Evolutionary conservation across 345 rosid genomes (phyloP), one percentile per base, ranked within the genome.

Genomic region (Trapa bicornis): DNA sequence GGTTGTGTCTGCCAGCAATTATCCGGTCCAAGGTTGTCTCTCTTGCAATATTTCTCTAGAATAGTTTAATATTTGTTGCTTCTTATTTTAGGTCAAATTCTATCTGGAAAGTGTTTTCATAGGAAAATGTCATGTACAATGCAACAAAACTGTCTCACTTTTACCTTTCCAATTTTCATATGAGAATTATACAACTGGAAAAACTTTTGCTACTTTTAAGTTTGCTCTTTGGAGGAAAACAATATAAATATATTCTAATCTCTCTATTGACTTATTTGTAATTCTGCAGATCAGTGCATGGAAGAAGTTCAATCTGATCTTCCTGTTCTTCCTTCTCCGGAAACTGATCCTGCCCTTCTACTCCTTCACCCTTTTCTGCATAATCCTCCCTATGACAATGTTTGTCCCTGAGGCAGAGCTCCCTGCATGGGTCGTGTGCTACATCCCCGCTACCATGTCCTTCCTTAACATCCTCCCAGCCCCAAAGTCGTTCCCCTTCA

Each of bases 321-420:
- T 82, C 68, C 83, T 82, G 9, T 82, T 82, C 78, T 82, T 82
- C 68, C 72, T 82, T 47, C 83, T 82, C n/a, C 71, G 86, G 67
- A 82, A 82, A 73, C 76, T 82, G 52, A 79, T 82, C 70, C 73
- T 82, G 11, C 86, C 86, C 15, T 82, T 82, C 60, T 82, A 82
- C 63, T 82, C 86, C 5, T 82, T 82, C 77, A 82, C 86, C 64
- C 81, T 82, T 32, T 82, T 82, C 81, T 82, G 86, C 71, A 82
- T 82, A 64, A 82, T 82, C 73, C 79, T 82, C 37, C 86, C 86
- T 42, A 79, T 82, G 86, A 82, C 86, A 4, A 82, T 82, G 86
- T 82, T 82, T 32, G 67, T 82, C 41, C 86, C 86, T 0, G 86
- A 82, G 81, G 86, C 86, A 0, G 76, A 79, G 75, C 80, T 82